A percentile compares a stretch with the other conserved stretches of the same genome.
These are phyloP conservation scores for Bretziella fagacearum DNA, from an alignment of 2,329 filamentous ascomycete species.

Conservation along the genomic window DNA sequence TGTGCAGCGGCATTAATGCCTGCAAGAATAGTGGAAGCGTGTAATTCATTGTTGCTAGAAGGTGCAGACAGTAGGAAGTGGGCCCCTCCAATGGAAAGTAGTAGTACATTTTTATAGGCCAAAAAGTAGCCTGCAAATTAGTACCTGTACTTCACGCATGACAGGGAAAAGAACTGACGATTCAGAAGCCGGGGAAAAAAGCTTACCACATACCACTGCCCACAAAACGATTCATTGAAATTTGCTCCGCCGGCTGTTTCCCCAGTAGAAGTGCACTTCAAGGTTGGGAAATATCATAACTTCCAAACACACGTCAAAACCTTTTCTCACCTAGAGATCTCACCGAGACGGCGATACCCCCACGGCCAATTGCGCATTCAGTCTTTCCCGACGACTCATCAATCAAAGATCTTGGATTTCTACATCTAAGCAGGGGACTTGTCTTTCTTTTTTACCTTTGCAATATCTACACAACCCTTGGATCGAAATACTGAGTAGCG, in stretches of 20 bases:
- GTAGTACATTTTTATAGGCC: too few relatives aligned
- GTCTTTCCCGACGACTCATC: too few relatives aligned
- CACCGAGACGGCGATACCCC: not conserved
- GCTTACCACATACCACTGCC: constrained; percentile 26
- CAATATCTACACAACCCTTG: not conserved
- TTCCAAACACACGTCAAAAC: not conserved
- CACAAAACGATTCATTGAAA: constrained; percentile 8
- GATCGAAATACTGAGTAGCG: not conserved
- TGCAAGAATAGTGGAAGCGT: too few relatives aligned
- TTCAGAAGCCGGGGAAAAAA: constrained; percentile 26
- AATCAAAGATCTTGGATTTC: too few relatives aligned
- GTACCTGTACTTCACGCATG: constrained; percentile 9
- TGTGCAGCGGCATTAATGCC: too few relatives aligned
- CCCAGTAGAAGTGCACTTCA: not conserved
- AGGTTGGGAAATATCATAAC: not conserved
- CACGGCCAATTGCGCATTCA: too few relatives aligned
- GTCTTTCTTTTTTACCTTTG: too few relatives aligned
- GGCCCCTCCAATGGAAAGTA: too few relatives aligned
- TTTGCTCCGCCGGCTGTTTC: not conserved
- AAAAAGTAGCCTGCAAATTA: not conserved
- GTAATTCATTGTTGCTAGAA: too few relatives aligned
- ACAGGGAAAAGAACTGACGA: constrained; percentile 20
- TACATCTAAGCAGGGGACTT: too few relatives aligned
- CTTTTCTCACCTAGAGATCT: not conserved
- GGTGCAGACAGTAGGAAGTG: not conserved